These are phyloP conservation scores for Scutellaria baicalensis DNA, from an alignment of 257 asterid genomes.

Conservation along the genomic window DNA sequence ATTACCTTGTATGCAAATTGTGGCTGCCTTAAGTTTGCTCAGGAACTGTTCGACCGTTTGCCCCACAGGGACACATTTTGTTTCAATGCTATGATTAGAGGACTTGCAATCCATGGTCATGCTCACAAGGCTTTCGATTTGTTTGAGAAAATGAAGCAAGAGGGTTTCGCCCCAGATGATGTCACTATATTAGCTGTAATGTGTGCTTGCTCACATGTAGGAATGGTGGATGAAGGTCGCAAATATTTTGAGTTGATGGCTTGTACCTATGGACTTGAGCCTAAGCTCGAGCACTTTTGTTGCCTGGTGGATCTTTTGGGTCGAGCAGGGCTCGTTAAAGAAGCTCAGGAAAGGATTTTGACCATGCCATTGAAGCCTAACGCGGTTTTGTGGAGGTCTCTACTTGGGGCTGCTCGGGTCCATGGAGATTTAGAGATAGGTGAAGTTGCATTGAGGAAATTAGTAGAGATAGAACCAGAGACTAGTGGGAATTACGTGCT, in stretches of 20 bases:
- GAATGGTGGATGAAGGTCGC: conserved; percentile 59
- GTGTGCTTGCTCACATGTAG: conserved; percentile 68
- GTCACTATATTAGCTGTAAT: conserved; percentile 46
- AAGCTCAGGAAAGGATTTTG: conserved; percentile 35
- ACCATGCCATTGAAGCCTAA: conserved; percentile 55
- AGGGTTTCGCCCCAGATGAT: conserved; percentile 37
- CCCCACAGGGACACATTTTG: conserved; percentile 42
- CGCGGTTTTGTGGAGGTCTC: conserved; percentile 53
- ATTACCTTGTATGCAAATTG: conserved; percentile 50
- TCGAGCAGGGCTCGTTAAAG: conserved; percentile 50
- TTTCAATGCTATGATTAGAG: conserved; percentile 69
- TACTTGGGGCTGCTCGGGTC: conserved; percentile 59
- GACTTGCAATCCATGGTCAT: conserved; percentile 55
- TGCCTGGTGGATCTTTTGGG: conserved; percentile 67
- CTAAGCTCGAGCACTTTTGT: conserved; percentile 60
- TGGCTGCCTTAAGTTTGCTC: conserved; percentile 46
- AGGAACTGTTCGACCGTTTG: conserved; percentile 40
- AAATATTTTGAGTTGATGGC: conserved; percentile 37
- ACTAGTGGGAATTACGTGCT: conserved; percentile 61
- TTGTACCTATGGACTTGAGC: conserved; percentile 37
- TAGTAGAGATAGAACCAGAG: conserved; percentile 47
- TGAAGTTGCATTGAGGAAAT: conserved; percentile 35
- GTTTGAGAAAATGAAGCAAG: conserved; percentile 39
- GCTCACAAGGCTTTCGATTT: conserved; percentile 48
- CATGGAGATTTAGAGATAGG: conserved; percentile 48